Base-by-base conservation (phyloP, 2,329 filamentous ascomycete genomes). In the Aureobasidium namibiae region DNA sequence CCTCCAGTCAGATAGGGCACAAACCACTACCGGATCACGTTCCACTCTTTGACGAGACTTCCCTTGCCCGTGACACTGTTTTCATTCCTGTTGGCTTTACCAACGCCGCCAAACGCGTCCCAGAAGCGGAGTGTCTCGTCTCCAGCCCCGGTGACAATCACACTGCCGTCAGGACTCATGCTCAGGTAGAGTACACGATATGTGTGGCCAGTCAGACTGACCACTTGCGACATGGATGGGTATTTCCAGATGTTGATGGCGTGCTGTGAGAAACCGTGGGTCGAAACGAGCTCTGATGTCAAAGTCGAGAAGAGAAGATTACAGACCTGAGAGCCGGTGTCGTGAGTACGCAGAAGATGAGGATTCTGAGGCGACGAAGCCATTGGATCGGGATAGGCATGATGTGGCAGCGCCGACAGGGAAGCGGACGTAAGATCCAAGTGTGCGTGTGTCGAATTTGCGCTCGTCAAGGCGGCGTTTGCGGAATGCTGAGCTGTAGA, bases 211-310 rank as follows among this genome's bases (percentile, higher is more conserved):
- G 94, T 99, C 46, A 99, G 78, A 65, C 90, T 95, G 41, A 90
- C 92, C 9, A 99, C 91, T 72, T 97, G 94, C 50, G 90, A 90
- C 94, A 99, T 97, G 65, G 88, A 92, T 1, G 94, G 94, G 70
- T 99, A 99, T 70, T 99, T 99, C 94, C 94, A 99, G 59, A 99
- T 90, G 38, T 97, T 92, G 67, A 99, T 96, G 73, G 97, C 94
- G 72, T 99, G 96, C 70, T 99, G 94, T 66, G 88, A 92, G 76
- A 96, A 99, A 7, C 94, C 94, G 70, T 99, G 94, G 1, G 94
- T 99, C 53, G 88, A 92, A 58, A 99, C 92, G 60, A 99, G 91
- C 73, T 99, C 94, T 71, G 96, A 96, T 8, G 90, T 96, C 73
- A 96, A 96, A 70, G 95, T 95, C 18, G 88, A 94, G 92, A 95